Percentiles rank a stretch among this genome's conserved stretches.
phyloP scores from a whole-genome alignment of 208 protist genomes.

The Willaertia magna region DNA sequence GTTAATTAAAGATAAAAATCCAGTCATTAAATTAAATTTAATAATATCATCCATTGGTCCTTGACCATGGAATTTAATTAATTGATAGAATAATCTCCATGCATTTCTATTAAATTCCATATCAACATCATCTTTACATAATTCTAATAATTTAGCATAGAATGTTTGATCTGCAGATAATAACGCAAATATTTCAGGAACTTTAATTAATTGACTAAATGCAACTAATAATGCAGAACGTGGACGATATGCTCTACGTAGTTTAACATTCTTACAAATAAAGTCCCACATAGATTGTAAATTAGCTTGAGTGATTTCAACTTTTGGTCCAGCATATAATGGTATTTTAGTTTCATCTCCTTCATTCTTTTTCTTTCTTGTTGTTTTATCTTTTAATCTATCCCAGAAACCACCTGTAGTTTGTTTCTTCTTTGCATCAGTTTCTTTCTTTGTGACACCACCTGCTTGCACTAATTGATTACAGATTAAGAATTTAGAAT shows the following conservation, averaged over 20 bases:
- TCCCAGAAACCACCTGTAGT: no score
- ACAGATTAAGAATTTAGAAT: neutral
- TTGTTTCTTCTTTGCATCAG: no score
- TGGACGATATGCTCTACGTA: neutral
- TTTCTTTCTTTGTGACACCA: neutral
- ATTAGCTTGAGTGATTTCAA: neutral
- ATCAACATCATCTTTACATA: neutral
- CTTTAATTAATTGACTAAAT: neutral
- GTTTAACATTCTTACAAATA: neutral
- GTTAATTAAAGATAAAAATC: neutral
- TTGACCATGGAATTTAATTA: neutral
- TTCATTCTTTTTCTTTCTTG: neutral
- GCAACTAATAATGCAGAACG: neutral
- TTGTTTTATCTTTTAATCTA: neutral
- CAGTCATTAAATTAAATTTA: neutral
- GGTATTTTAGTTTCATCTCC: neutral
- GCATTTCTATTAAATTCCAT: conserved; percentile 6
- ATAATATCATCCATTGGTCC: neutral
- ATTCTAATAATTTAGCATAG: neutral
- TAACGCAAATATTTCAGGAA: neutral
- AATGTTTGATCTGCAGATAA: neutral
- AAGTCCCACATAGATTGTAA: neutral
- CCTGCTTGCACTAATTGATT: neutral
- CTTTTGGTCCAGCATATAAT: neutral
- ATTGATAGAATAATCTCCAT: conserved; percentile 7